phyloP scores from a whole-genome alignment of 306 rosid species.

The Glycine tomentella region DNA sequence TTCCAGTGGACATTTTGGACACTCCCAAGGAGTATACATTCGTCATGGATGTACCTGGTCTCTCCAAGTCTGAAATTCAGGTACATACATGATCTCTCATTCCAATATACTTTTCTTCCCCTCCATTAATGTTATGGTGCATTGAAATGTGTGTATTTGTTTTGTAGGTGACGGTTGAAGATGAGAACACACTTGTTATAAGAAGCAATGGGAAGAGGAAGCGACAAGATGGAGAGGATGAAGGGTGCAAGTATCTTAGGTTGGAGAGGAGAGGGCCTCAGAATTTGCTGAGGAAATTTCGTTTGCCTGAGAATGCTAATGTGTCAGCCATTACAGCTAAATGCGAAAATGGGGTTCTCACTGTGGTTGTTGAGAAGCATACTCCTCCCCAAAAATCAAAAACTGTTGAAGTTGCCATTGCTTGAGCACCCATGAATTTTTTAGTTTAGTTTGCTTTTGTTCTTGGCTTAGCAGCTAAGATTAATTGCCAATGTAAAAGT shows the following conservation, averaged over 20 bases:
- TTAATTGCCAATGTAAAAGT: constrained; percentile 21
- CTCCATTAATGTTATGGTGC: not conserved
- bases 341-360: constrained; percentile 69
- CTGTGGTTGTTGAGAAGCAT: constrained; percentile 68
- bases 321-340: constrained; percentile 64
- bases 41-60: constrained; percentile 75
- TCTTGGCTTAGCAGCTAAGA: not conserved
- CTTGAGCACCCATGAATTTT: constrained; percentile 25
- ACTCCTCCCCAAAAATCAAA: constrained; percentile 75
- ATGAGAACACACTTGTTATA: constrained; percentile 60
- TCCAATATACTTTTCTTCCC: not conserved
- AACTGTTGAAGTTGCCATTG: constrained; percentile 58
- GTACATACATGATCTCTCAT: constrained; percentile 34
- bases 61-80: constrained; percentile 77
- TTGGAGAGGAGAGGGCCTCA: constrained; percentile 62
- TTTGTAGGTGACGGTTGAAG: constrained; percentile 61
- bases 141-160: not conserved
- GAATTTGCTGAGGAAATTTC: constrained; percentile 56
- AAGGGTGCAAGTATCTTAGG: constrained; percentile 73
- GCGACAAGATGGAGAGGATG: constrained; percentile 65
- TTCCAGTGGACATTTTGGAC: constrained; percentile 71
- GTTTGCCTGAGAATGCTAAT: constrained; percentile 65
- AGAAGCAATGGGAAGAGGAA: constrained; percentile 70
- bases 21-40: constrained; percentile 60
- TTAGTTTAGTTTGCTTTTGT: not conserved